Evolutionary conservation across 495 filamentous ascomycete species (phyloP), one percentile per base, ranked within the genome.

Genomic region (Venustampulla echinocandica): DNA sequence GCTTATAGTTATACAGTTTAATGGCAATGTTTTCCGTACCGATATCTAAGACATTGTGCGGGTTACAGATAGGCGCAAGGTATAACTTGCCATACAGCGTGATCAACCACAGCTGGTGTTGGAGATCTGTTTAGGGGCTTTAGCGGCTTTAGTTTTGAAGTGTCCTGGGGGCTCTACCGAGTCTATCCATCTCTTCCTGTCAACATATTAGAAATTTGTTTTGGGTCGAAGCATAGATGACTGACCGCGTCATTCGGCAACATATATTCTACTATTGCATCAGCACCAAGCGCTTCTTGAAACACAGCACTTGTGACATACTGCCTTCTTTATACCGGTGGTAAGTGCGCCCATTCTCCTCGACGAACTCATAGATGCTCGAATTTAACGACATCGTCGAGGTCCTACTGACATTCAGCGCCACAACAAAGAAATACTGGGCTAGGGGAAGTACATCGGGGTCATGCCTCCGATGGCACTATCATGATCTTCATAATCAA

Each of bases 101-200:
- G 44, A 63, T 43, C 14, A 55, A 59, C 40, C 65, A 70, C 10
- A 70, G 50, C 28, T 64, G 59, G 44, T 75, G 71, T 56, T 75
- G 71, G 14, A 74, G 56, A 44, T 75, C 71, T 71, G 37, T 15
- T 35, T 51, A 17, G 54, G 54, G 19, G 46, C 28, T 2, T 18
- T 15, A 27, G 13, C 13, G 9, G 0, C 6, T 10, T 27, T 5
- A 27, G 25, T 28, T 14, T 21, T n/a, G 2, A 18, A 22, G 19
- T 3, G 27, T 15, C 10, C 18, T n/a, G 17, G 6, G 18, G 11
- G 11, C 10, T 18, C 10, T 6, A 47, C 44, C 33, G 11, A 47
- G 44, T 38, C 44, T 47, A 37, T 47, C 44, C 22, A 37, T 34
- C 34, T 47, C 44, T 47, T 20, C 20, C 44, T 46, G 19, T 38